These are phyloP conservation scores for Aspergillus sp. DNA, from an alignment of 2,329 filamentous ascomycete genomes.

Conservation along the genomic window DNA sequence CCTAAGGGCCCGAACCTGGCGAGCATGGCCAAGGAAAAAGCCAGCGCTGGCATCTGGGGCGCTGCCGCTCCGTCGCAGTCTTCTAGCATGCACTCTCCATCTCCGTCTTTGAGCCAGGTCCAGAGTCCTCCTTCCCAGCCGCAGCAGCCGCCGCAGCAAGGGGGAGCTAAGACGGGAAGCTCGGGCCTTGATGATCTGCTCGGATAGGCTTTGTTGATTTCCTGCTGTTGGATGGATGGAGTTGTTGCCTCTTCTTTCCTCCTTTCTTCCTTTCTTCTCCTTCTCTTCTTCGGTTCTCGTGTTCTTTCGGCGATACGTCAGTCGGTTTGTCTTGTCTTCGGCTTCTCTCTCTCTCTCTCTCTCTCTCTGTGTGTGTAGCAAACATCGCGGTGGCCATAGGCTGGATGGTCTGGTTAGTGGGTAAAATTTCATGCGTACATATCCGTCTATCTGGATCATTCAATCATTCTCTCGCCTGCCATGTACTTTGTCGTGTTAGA, in stretches of 20 bases:
- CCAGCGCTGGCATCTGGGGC: constrained; percentile 88
- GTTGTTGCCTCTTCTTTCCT: constrained; percentile 1
- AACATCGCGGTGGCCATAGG: too few relatives aligned
- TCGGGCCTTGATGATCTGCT: constrained; percentile 34
- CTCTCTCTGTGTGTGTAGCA: too few relatives aligned
- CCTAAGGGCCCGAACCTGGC: constrained; percentile 70
- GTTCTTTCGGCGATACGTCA: too few relatives aligned
- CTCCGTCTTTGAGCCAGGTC: constrained; percentile 31
- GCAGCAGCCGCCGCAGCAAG: constrained; percentile 22
- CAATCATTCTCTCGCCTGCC: too few relatives aligned
- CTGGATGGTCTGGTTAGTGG: too few relatives aligned
- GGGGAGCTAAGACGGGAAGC: constrained; percentile 21
- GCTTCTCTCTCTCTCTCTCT: too few relatives aligned
- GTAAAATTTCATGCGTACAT: too few relatives aligned
- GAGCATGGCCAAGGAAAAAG: constrained; percentile 96
- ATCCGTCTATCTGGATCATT: too few relatives aligned
- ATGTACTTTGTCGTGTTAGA: too few relatives aligned
- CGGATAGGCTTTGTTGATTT: constrained; percentile 19
- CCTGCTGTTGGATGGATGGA: not conserved
- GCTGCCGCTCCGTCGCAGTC: constrained; percentile 52
- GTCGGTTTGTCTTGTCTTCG: too few relatives aligned
- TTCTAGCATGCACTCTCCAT: too few relatives aligned
- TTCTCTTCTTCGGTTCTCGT: constrained; percentile 3
- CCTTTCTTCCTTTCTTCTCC: constrained; percentile 3
- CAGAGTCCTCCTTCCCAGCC: too few relatives aligned